phyloP scores from a whole-genome alignment of 306 rosid genomes.

The Elaeagnus macrophylla region DNA sequence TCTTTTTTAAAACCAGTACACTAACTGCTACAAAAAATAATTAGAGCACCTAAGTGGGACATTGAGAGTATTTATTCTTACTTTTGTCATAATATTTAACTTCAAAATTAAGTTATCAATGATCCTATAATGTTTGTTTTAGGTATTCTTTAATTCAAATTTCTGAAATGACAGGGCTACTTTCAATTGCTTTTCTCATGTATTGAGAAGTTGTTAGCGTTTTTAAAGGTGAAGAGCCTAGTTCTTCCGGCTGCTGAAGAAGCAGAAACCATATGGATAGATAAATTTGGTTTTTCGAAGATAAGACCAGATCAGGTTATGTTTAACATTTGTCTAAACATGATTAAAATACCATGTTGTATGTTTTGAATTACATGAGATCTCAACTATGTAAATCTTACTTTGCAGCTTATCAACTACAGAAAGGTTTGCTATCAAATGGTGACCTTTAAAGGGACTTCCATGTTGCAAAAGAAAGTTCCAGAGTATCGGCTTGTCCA shows the following conservation, averaged over 20 bases:
- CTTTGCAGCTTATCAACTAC: conserved; percentile 62
- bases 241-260: conserved; percentile 94
- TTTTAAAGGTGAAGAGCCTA: conserved; percentile 65
- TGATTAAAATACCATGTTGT: not conserved
- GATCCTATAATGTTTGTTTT: not conserved
- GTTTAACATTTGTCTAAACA: not conserved
- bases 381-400: conserved; percentile 5
- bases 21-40: too few relatives aligned
- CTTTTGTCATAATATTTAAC: too few relatives aligned
- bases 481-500: conserved; percentile 46
- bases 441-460: conserved; percentile 82
- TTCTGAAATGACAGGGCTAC: conserved; percentile 56
- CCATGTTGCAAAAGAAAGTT: conserved; percentile 75
- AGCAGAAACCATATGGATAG: conserved; percentile 83
- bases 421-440: conserved; percentile 68
- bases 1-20: too few relatives aligned
- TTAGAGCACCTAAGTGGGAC: too few relatives aligned
- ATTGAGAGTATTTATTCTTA: too few relatives aligned
- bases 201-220: conserved; percentile 74
- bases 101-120: too few relatives aligned
- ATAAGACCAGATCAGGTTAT: conserved; percentile 68
- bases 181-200: conserved; percentile 82
- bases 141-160: conserved; percentile 1
- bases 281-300: conserved; percentile 73
- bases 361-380: not conserved